Base-by-base conservation (phyloP, 441 rosid species). In the Brassica hybrid region DNA sequence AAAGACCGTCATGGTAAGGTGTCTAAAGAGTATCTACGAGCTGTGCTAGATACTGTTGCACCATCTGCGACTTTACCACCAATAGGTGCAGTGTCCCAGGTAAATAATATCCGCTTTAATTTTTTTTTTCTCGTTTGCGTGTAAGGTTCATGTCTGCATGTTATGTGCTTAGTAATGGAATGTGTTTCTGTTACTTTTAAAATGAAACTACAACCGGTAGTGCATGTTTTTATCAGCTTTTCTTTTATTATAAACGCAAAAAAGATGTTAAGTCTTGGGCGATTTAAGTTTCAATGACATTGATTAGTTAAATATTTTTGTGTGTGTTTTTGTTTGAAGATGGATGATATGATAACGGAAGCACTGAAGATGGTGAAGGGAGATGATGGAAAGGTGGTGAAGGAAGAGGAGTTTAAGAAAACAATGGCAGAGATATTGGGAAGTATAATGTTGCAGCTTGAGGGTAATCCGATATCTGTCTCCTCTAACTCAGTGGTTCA, bases 361-460 rank as follows among this genome's bases (percentile, higher is more conserved):
- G 92, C 76, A 17, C 65, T 90, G 19, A 85, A 81, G 82, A 89
- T 85, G 94, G 77, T 88, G 80, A 82, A 75, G 8, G 93, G 85
- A 2, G 97, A 94, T 43, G 98, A 94, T 48, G 94, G 94, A 72
- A 92, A 89, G 81, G 41, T 76, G 73, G 87, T 91, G 73, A 92
- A 85, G 80, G 97, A 91, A 60, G 98, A 94, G 0, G 98, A 94
- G 66, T 94, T 94, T 82, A 94, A 89, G 88, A 96, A 91, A 81
- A 9, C 85, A 65, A 13, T 89, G 82, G 79, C 84, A 0, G 98
- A 89, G 83, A 83, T 92, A 67, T 80, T 96, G 76, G 94, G 95
- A 74, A 89, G 91, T 68, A 73, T 92, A 64, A 91, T 96, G 99
- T 71, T 92, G 85, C 97, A 96, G 77, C 82, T 94, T 16, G 97